Base-by-base conservation (phyloP, 2,329 filamentous ascomycete genomes). In the Cladosporium cucumerinum region DNA sequence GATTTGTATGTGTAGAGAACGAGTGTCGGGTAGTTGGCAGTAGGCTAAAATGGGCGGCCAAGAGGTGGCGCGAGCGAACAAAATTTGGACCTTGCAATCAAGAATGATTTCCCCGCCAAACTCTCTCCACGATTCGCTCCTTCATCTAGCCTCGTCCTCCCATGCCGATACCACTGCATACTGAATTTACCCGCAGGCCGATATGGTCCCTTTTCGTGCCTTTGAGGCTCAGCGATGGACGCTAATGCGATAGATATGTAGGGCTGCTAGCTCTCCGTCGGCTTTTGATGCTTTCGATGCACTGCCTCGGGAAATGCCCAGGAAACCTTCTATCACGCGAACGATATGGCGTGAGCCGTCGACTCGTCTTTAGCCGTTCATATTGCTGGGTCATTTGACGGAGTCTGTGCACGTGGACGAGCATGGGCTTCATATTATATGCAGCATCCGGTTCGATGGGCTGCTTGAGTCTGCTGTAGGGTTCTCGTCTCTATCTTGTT, bases 291-390 rank as follows among this genome's bases (percentile, higher is more conserved):
- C n/a, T 5, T 21, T 18, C 21, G 28, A 57, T 57, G 32, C 32
- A 10, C 54, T 39, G 30, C 54, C 32, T 25, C 23, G 5, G 8
- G 28, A 21, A 34, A 5, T 26, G 54, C 54, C 54, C 54, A 57
- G 54, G 28, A 34, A 57, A 36, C 21, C 28, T 34, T 57, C 30
- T 8, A 25, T 10, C 28, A 32, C n/a, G 32, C 21, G n/a, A 28
- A n/a, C 54, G 21, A 34, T n/a, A 57, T 39, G 21, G 30, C 21
- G 21, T 26, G 28, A 30, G 26, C 10, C 32, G 21, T 0, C 84
- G 79, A 1, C 91, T 96, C 0, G 90, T 89, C 10, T 80, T 63
- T 26, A 78, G 87, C 82, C 67, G 77, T 81, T 59, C 65, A 72
- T 69, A 68, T 65, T 51, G 25, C 49, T 43, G n/a, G 32, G 18